These are phyloP conservation scores for Pestalotiopsis sp. DNA, from an alignment of 2,329 filamentous ascomycete genomes.

Conservation along the genomic window DNA sequence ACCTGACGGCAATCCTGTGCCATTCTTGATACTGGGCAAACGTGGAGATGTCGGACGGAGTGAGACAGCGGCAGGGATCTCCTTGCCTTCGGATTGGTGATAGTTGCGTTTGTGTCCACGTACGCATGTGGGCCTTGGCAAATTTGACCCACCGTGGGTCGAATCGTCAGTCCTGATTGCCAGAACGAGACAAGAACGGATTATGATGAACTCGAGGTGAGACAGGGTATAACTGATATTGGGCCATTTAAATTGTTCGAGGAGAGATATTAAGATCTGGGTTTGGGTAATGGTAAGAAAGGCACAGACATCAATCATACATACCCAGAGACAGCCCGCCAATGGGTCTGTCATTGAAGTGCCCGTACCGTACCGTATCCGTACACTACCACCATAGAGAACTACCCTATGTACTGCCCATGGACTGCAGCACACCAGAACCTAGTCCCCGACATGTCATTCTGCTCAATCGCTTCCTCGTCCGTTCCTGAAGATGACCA, in stretches of 20 bases:
- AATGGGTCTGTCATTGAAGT: background rate
- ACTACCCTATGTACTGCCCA: background rate
- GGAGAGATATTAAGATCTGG: background rate
- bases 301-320: background rate
- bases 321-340: background rate
- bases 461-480: background rate
- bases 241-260: background rate
- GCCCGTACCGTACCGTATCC: background rate
- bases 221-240: background rate
- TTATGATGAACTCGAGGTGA: background rate
- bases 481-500: background rate
- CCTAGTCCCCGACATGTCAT: background rate
- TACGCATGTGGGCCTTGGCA: slow-evolving; percentile 11
- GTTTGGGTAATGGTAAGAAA: background rate
- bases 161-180: background rate
- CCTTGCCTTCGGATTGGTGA: slow-evolving; percentile 4
- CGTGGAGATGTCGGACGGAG: background rate
- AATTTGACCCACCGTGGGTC: background rate
- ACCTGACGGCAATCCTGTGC: background rate
- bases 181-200: background rate
- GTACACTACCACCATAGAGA: background rate
- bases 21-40: background rate
- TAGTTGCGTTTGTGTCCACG: slow-evolving; percentile 10
- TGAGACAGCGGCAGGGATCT: slow-evolving; percentile 3
- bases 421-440: background rate